These are phyloP conservation scores for Beauveria sp. DNA, from an alignment of 2,329 filamentous ascomycete species.

Conservation along the genomic window DNA sequence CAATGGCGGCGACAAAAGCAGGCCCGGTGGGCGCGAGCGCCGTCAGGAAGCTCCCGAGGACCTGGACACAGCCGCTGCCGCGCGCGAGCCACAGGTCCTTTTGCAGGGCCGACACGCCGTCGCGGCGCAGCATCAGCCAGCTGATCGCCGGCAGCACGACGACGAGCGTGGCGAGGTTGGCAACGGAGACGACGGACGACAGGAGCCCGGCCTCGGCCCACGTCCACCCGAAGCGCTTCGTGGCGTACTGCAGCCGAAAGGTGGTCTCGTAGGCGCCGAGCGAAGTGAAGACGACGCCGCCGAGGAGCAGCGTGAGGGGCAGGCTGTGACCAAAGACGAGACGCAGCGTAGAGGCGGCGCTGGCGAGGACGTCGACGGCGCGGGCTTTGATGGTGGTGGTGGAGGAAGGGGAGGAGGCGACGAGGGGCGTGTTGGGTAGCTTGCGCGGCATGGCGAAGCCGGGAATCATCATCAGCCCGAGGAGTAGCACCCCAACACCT, in stretches of 20 bases:
- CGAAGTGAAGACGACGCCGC: constrained; percentile 6
- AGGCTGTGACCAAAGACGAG: constrained; percentile 1
- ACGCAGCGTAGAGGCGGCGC: neutral
- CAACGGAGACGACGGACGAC: neutral
- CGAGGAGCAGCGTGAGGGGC: constrained; percentile 4
- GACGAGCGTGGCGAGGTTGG: constrained; percentile 2
- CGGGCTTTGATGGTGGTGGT: neutral
- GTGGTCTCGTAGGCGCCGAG: constrained; percentile 5
- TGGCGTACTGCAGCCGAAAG: constrained; percentile 9
- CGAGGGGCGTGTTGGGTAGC: neutral
- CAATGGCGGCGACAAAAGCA: neutral
- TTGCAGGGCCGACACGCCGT: neutral
- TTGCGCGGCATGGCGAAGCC: constrained; percentile 6
- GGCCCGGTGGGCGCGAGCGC: constrained; percentile 2
- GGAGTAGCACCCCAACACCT: neutral
- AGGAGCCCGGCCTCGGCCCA: constrained; percentile 11
- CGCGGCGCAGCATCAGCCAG: neutral
- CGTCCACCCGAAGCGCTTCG: constrained; percentile 8
- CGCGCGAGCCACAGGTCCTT: constrained; percentile 12
- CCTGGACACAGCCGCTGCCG: neutral
- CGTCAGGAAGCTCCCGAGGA: constrained; percentile 9
- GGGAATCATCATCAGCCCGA: neutral
- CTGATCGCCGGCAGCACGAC: constrained; percentile 7
- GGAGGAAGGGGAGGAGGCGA: neutral
- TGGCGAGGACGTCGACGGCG: neutral